Conservation (phyloP, 2,329 filamentous ascomycete genomes). For the Microdochium paspali region DNA sequence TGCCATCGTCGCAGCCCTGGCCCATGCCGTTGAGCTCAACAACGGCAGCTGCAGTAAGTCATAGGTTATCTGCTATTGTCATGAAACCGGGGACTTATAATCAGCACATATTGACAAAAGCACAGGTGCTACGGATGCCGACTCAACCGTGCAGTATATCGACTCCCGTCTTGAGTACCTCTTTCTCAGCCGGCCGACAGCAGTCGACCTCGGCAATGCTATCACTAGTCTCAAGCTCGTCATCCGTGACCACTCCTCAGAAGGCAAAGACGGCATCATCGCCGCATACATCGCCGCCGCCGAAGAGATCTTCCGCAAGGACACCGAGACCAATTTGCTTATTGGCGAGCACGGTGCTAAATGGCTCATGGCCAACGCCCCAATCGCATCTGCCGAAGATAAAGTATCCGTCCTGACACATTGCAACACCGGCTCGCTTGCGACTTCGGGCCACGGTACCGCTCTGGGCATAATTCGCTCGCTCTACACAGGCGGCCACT, state of each 20-base stretch:
- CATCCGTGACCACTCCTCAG: constrained; percentile 34
- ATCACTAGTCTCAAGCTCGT: constrained; percentile 66
- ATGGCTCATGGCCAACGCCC: constrained; percentile 62
- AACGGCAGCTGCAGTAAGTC: constrained; percentile 38
- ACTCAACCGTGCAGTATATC: constrained; percentile 62
- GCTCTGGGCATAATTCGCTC: constrained; percentile 89
- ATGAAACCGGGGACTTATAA: too few relatives aligned
- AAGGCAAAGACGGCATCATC: constrained; percentile 46
- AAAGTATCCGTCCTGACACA: constrained; percentile 82
- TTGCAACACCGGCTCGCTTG: constrained; percentile 95
- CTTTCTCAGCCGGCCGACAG: constrained; percentile 81
- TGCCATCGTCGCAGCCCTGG: constrained; percentile 90
- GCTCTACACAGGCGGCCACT: constrained; percentile 52
- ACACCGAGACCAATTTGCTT: constrained; percentile 75
- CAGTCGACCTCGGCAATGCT: constrained; percentile 89
- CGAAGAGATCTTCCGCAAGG: constrained; percentile 78
- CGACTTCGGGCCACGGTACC: constrained; percentile 95
- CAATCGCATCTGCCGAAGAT: constrained; percentile 33
- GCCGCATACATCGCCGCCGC: constrained; percentile 68
- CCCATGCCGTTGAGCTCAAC: constrained; percentile 75
- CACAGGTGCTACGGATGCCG: constrained; percentile 27
- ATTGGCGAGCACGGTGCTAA: constrained; percentile 78
- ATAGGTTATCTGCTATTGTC: too few relatives aligned
- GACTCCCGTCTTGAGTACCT: constrained; percentile 74
- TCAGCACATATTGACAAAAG: too few relatives aligned